Percentiles rank a stretch among this genome's conserved stretches.
phyloP scores from a whole-genome alignment of 176 grass and related monocot genomes.

The Triticum urartu region DNA sequence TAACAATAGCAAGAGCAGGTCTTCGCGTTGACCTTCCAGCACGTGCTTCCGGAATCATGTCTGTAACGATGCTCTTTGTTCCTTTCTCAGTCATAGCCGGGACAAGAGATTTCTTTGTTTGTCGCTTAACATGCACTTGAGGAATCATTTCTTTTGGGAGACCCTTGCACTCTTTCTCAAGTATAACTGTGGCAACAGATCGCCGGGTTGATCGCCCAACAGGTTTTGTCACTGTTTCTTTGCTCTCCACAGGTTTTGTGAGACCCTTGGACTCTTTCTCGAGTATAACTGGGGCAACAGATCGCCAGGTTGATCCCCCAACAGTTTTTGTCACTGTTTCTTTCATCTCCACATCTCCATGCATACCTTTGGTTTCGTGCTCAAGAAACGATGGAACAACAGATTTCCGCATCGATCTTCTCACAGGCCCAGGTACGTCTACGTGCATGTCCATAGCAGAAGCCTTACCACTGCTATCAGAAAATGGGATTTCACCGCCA shows the following conservation, averaged over 20 bases:
- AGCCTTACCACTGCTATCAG: not conserved
- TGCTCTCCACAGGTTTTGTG: not conserved
- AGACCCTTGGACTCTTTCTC: constrained; percentile 2
- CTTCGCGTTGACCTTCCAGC: not conserved
- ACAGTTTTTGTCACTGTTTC: not conserved
- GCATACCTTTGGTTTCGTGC: not conserved
- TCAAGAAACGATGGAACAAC: constrained; percentile 3
- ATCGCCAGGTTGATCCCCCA: constrained; percentile 18
- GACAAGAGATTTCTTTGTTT: constrained; percentile 14
- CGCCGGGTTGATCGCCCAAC: constrained; percentile 9
- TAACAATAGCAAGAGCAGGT: constrained; percentile 12
- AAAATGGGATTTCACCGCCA: not conserved
- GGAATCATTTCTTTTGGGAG: not conserved
- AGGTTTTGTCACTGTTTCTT: constrained; percentile 6
- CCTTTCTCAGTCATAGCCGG: not conserved
- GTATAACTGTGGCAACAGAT: constrained; percentile 20
- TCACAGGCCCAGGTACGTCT: not conserved
- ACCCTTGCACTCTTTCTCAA: constrained; percentile 22
- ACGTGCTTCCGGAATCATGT: constrained; percentile 11
- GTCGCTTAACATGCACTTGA: constrained; percentile 20
- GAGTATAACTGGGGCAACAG: constrained; percentile 20
- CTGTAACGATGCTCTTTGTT: not conserved
- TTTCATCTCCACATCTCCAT: not conserved
- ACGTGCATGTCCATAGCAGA: not conserved
- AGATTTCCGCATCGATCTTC: constrained; percentile 19